A percentile compares a stretch with the other conserved stretches of the same genome.
These are phyloP conservation scores for Eleusine indica DNA, from an alignment of 176 grass and related monocot species.

Conservation along the genomic window DNA sequence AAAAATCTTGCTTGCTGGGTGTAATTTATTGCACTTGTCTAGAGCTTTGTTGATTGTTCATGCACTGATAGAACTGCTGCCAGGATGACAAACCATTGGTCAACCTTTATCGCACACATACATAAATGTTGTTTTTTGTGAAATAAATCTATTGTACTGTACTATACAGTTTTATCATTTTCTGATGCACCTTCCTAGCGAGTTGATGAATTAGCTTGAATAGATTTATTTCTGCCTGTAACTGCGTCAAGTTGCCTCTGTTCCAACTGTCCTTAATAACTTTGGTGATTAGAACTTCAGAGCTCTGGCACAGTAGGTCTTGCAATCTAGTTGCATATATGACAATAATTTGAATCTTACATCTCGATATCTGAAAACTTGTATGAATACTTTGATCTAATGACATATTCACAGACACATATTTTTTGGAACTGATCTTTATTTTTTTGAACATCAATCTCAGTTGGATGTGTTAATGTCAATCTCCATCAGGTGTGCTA, in stretches of 20 bases:
- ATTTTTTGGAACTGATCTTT: background rate
- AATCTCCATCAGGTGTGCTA: background rate
- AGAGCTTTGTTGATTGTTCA: constrained; percentile 5
- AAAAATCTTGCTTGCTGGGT: background rate
- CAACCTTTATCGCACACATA: background rate
- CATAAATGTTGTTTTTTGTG: constrained; percentile 33
- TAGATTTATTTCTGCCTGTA: constrained; percentile 24
- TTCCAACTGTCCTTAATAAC: constrained; percentile 22
- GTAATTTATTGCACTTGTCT: background rate
- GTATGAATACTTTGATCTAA: background rate
- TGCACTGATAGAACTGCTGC: constrained; percentile 3
- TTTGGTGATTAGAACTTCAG: background rate
- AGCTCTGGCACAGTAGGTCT: background rate
- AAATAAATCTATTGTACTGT: background rate
- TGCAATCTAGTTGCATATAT: background rate
- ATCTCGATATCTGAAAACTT: constrained; percentile 13
- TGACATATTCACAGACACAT: background rate
- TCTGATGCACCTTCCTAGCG: constrained; percentile 4
- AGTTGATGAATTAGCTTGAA: background rate
- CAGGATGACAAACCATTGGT: background rate
- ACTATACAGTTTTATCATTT: background rate
- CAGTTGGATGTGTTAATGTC: background rate
- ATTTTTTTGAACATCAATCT: constrained; percentile 14
- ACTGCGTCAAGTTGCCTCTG: constrained; percentile 1
- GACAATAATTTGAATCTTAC: background rate